Percentiles rank a stretch among this genome's conserved stretches.
Evolutionary conservation across 306 rosid species (phyloP).

Genomic region (Abrus pulchellus): DNA sequence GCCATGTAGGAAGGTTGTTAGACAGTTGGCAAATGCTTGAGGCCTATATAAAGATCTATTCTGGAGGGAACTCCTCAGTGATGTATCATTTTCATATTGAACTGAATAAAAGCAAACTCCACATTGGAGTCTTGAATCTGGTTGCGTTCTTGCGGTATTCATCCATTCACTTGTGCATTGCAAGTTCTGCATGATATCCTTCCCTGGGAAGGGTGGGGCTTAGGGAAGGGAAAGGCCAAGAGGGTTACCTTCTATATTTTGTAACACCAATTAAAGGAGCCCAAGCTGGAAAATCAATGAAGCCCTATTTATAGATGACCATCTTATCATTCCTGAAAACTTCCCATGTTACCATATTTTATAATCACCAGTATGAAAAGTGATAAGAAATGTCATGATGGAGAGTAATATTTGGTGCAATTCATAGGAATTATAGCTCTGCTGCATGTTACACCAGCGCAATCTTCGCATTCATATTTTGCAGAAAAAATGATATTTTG

Average conservation of each 20-base stretch:
- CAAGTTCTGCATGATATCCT: neutral
- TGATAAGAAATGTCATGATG: neutral
- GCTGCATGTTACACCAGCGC: neutral
- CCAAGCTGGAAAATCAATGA: neutral
- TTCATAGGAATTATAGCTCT: neutral
- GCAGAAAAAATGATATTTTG: neutral
- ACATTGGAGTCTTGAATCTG: no score
- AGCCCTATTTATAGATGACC: neutral
- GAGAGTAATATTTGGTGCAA: neutral
- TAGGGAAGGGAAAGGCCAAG: neutral
- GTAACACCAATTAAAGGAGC: neutral
- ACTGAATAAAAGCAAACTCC: no score
- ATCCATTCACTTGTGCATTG: no score
- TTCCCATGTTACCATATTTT: slow-evolving; percentile 6
- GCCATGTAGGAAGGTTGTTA: no score
- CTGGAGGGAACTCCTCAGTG: no score
- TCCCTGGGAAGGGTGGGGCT: neutral
- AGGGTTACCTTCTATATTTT: neutral
- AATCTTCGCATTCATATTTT: neutral
- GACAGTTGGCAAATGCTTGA: no score
- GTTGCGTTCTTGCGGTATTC: no score
- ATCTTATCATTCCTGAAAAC: neutral
- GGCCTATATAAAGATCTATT: no score
- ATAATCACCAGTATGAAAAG: neutral
- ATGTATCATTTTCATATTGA: no score